phyloP scores from a whole-genome alignment of 2,329 filamentous ascomycete genomes.

The Pyrenophora graminea region DNA sequence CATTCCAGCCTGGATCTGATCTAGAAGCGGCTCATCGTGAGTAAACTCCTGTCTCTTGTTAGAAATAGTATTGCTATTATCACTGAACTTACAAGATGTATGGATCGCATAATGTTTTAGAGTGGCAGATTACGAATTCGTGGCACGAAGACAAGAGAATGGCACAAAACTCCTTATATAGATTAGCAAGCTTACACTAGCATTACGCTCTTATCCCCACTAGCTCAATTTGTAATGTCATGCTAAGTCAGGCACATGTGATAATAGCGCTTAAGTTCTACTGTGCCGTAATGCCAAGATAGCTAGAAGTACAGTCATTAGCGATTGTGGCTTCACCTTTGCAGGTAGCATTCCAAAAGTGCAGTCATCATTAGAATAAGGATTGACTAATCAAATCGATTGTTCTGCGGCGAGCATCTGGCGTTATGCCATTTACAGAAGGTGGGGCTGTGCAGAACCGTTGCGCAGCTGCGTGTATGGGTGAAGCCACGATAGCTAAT shows the following conservation, averaged over 20 bases:
- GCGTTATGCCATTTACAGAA: too few relatives aligned
- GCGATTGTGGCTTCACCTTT: too few relatives aligned
- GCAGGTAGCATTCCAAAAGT: too few relatives aligned
- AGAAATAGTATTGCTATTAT: constrained; percentile 7
- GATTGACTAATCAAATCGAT: too few relatives aligned
- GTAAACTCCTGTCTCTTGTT: constrained; percentile 1
- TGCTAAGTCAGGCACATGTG: constrained; percentile 2
- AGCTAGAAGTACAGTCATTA: constrained; percentile 1
- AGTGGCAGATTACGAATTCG: background rate
- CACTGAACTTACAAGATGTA: constrained; percentile 5
- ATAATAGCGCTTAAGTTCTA: background rate
- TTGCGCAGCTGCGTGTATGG: too few relatives aligned
- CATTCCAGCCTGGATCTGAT: constrained; percentile 6
- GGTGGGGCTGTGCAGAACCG: too few relatives aligned
- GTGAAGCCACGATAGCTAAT: too few relatives aligned
- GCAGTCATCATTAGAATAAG: too few relatives aligned
- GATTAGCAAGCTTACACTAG: constrained; percentile 2
- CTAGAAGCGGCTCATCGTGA: constrained; percentile 5
- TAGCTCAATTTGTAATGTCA: constrained; percentile 2
- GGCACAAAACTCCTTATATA: background rate
- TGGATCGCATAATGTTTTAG: constrained; percentile 6
- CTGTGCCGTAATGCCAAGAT: background rate
- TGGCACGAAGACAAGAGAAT: constrained; percentile 1
- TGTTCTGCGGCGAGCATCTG: too few relatives aligned
- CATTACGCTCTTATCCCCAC: background rate